Evolutionary conservation across 495 filamentous ascomycete species (phyloP), one percentile per base, ranked within the genome.

Genomic region (Penicillium pancosmium): DNA sequence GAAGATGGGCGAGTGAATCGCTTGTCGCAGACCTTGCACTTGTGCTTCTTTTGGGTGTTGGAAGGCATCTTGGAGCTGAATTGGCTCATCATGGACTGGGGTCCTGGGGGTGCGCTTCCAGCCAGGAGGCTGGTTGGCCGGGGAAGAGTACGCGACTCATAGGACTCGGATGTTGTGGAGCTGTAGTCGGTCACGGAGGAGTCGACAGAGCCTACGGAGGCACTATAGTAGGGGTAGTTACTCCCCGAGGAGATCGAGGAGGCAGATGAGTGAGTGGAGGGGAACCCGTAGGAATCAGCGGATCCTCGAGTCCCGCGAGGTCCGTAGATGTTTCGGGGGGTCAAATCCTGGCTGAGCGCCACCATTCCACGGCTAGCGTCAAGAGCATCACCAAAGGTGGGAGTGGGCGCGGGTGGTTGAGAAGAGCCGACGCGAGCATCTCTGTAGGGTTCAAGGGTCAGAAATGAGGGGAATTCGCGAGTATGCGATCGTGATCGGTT

Each of bases 11-110:
- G 85, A 10, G 94, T 98, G 73, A 98, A 98, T 8, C 94, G 86
- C 85, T 98, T 98, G 77, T 98, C 94, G 80, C 94, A 98, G 51
- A 98, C 91, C 81, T 97, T 98, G 83, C 94, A 98, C 77, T 97
- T 97, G 79, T 98, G 94, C 81, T 98, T 98, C 86, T 98, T 98
- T 69, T 98, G 93, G 27, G 94, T 92, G 77, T 90, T 95, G 21
- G 92, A 93, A 10, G 91, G 91, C 49, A 97, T 88, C 72, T 97
- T 98, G 46, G 94, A 97, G 79, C 91, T 97, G 80, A 98, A 98
- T 61, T 95, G 93, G 49, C 91, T 87, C 94, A 98, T 98, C 91
- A 98, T 97, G 4, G 92, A 93, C 69, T 94, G 91, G 13, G 92
- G 93, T 33, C 92, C 92, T 0, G 91, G 91, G 33, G 91, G 91